Evolutionary conservation across 2,329 filamentous ascomycete genomes (phyloP).

Genomic region (Colletotrichum destructivum): DNA sequence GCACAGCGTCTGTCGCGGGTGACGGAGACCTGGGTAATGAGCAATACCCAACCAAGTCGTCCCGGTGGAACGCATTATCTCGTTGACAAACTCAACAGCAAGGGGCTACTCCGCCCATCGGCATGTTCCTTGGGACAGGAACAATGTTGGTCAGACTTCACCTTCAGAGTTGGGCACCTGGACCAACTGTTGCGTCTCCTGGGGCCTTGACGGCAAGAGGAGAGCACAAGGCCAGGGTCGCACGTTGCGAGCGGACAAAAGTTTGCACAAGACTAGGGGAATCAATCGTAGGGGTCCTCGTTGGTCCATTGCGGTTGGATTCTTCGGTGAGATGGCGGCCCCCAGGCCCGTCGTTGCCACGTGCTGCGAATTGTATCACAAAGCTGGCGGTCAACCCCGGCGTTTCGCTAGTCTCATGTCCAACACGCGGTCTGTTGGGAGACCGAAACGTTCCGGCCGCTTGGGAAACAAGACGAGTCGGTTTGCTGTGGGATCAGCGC

Average conservation of each 20-base stretch:
- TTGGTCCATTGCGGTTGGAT: constrained; percentile 25
- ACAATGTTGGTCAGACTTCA: too few species aligned
- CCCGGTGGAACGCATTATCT: not conserved
- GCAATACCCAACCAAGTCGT: constrained; percentile 9
- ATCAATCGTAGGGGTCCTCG: constrained; percentile 19
- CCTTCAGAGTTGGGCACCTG: not conserved
- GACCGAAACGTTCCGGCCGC: constrained; percentile 12
- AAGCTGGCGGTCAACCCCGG: constrained; percentile 16
- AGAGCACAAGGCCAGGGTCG: constrained; percentile 2
- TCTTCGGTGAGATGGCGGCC: constrained; percentile 33
- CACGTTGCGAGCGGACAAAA: constrained; percentile 15
- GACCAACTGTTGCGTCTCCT: not conserved
- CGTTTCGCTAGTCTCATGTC: constrained; percentile 3
- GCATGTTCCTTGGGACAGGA: not conserved
- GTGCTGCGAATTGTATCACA: constrained; percentile 19
- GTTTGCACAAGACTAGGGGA: constrained; percentile 18
- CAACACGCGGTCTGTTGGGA: constrained; percentile 4
- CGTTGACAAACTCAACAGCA: constrained; percentile 1
- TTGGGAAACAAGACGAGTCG: constrained; percentile 32
- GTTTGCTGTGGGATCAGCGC: constrained; percentile 12
- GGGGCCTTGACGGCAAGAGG: not conserved
- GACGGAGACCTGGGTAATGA: constrained; percentile 10
- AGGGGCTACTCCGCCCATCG: constrained; percentile 8
- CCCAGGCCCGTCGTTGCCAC: constrained; percentile 39
- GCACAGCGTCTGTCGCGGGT: constrained; percentile 21